These are phyloP conservation scores for Neofusicoccum sp. DNA, from an alignment of 2,329 filamentous ascomycete species.

Conservation along the genomic window DNA sequence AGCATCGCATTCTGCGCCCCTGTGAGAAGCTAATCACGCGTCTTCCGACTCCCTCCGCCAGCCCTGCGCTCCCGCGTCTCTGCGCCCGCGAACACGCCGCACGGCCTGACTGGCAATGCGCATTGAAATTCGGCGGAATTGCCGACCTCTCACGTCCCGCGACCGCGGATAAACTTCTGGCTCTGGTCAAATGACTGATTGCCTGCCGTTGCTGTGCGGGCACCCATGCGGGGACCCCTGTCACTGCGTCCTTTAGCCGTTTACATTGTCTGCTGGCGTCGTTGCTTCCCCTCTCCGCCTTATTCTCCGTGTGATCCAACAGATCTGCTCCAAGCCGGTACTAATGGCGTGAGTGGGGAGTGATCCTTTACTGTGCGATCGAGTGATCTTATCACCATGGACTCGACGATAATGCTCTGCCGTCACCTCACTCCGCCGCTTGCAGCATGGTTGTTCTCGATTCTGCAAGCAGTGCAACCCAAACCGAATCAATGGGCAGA, in stretches of 20 bases:
- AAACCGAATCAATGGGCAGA: neutral
- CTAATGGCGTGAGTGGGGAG: neutral
- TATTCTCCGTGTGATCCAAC: neutral
- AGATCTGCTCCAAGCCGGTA: neutral
- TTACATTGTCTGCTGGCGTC: neutral
- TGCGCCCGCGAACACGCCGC: neutral
- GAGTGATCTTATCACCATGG: neutral
- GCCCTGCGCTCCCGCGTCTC: too few species aligned
- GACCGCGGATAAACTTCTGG: neutral
- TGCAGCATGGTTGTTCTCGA: neutral
- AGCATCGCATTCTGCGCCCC: neutral
- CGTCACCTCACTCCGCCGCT: neutral
- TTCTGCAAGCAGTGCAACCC: neutral
- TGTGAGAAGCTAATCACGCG: neutral
- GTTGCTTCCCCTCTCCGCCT: neutral
- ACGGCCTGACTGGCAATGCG: neutral
- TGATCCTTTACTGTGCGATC: neutral
- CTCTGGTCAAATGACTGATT: constrained; percentile 10
- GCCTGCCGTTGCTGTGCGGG: neutral
- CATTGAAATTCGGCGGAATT: neutral
- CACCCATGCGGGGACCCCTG: constrained; percentile 8
- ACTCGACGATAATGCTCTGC: neutral
- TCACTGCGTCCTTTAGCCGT: constrained; percentile 1
- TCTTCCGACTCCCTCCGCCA: too few species aligned
- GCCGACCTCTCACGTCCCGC: neutral